Conservation (phyloP, 2,329 filamentous ascomycete species). For the Microdochium trichocladiopsis region DNA sequence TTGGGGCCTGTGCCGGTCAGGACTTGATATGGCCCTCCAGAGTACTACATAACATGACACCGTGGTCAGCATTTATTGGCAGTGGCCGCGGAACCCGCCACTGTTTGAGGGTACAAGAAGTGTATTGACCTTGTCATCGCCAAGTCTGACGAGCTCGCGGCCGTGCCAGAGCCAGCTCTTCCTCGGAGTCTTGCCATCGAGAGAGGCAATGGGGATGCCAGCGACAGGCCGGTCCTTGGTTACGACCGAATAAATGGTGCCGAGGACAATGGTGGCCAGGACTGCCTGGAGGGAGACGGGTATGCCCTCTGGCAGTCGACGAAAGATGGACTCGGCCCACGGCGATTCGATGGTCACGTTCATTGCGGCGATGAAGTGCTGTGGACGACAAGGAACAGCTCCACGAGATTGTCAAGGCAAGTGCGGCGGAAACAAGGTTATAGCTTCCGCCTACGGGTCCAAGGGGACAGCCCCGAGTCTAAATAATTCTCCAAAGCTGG, state of each 20-base stretch:
- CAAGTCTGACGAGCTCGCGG: slow-evolving; percentile 12
- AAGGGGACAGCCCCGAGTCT: not conserved
- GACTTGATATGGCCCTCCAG: slow-evolving; percentile 20
- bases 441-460: no score
- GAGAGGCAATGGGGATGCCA: slow-evolving; percentile 16
- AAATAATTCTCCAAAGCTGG: not conserved
- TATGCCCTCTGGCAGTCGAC: slow-evolving; percentile 17
- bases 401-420: not conserved
- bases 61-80: slow-evolving; percentile 5
- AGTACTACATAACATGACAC: slow-evolving; percentile 9
- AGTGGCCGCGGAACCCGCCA: not conserved
- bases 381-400: not conserved
- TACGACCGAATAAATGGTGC: slow-evolving; percentile 16
- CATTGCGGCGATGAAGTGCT: not conserved
- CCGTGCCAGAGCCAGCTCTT: slow-evolving; percentile 19
- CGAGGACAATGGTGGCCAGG: slow-evolving; percentile 14
- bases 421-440: no score
- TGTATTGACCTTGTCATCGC: not conserved
- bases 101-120: not conserved
- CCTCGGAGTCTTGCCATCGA: slow-evolving; percentile 16
- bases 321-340: not conserved
- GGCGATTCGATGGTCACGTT: not conserved
- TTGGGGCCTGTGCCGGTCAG: slow-evolving; percentile 23
- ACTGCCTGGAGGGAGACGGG: slow-evolving; percentile 18
- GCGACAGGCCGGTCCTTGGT: slow-evolving; percentile 15